A percentile compares a stretch with the other conserved stretches of the same genome.
Conservation (phyloP, 305 asterid genomes). For the Ajuga reptans region DNA sequence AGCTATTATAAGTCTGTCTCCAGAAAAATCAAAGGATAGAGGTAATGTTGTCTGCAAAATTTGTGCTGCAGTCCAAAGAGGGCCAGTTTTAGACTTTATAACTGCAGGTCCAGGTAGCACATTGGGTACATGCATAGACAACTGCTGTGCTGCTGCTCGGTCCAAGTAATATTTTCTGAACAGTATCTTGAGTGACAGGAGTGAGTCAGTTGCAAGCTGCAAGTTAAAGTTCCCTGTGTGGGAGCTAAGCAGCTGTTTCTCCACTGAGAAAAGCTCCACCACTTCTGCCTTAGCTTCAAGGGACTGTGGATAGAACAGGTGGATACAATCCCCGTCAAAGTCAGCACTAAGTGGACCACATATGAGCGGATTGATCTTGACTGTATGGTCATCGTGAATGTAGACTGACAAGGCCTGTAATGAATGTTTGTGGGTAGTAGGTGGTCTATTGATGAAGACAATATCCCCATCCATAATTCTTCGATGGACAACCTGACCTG, state of each 20-base stretch:
- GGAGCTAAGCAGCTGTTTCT: conserved; percentile 88
- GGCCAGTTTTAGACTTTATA: conserved; percentile 42
- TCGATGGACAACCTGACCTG: conserved; percentile 86
- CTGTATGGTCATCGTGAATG: conserved; percentile 82
- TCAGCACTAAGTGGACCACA: conserved; percentile 97
- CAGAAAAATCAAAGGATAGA: conserved; percentile 49
- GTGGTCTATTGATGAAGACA: conserved; percentile 89
- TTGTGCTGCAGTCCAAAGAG: conserved; percentile 78
- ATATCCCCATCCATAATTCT: conserved; percentile 93
- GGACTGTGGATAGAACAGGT: conserved; percentile 89
- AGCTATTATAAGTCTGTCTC: conserved; percentile 51
- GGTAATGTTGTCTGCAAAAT: conserved; percentile 71
- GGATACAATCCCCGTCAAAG: conserved; percentile 94
- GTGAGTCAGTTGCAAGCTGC: conserved; percentile 74
- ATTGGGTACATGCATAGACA: conserved; percentile 67
- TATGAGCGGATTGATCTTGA: conserved; percentile 86
- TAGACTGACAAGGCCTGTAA: conserved; percentile 82
- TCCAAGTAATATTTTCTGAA: conserved; percentile 43
- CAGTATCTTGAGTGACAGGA: conserved; percentile 60
- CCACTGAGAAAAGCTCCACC: conserved; percentile 85
- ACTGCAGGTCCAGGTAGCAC: conserved; percentile 54
- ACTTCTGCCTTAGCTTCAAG: conserved; percentile 96
- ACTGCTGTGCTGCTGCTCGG: conserved; percentile 57
- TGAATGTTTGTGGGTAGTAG: conserved; percentile 95
- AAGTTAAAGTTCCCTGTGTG: conserved; percentile 92